Evolutionary conservation across 768 basidiomycete species (phyloP), one percentile per base, ranked within the genome.

Genomic region (Mycena rosella): DNA sequence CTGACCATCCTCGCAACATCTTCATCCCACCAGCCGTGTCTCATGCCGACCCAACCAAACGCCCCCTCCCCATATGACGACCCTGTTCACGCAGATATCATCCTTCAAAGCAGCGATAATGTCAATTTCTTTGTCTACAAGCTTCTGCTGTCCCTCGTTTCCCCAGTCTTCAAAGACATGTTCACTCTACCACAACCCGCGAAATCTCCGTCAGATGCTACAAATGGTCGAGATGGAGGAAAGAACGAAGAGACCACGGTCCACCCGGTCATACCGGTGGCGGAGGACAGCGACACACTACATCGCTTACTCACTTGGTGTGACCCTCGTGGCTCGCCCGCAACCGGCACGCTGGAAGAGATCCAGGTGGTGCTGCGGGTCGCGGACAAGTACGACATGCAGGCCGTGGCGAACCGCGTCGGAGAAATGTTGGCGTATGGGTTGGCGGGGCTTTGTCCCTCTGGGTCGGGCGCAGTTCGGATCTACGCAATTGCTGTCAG

Each of bases 381-480:
- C 67, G 82, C 81, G 70, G 71, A 65, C 20, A 84, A 83, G 69
- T 84, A 84, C 63, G 76, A 75, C 56, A 81, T 84, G 79, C 74
- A 71, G 49, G 75, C 74, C 5, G 60, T 78, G 60, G 74, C 77
- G 66, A 67, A 72, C 44, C 72, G 75, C 20, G 75, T 82, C 44
- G 77, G 74, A 53, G 60, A 69, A 20, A 65, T 74, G 24, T 75
- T 83, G 1, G 59, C 66, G 26, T 67, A 51, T 17, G 66, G 66
- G 1, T 11, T 62, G 5, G 18, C 29, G 14, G 53, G 2, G 62
- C 73, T 29, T 65, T 73, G 53, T 75, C 76, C 2, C 45, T 65
- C 9, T 72, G 78, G 61, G 55, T 77, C 3, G 74, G 77, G 78
- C 36, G 77, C 83, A 1, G 38, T 84, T 13, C 78, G 80, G 27